Base-by-base conservation (phyloP, 768 basidiomycete genomes). In the Mycena haematopus region DNA sequence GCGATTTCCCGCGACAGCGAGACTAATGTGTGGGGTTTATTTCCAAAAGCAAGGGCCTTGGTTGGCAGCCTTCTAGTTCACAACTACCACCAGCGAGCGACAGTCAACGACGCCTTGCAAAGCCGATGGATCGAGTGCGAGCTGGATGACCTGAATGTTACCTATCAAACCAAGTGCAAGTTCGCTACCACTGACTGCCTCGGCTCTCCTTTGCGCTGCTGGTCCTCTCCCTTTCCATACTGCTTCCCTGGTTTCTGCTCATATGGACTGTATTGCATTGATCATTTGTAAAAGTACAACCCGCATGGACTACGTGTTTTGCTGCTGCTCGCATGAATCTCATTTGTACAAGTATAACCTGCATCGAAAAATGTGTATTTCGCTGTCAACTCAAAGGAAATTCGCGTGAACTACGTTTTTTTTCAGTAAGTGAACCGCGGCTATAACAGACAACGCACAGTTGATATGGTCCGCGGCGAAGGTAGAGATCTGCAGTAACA, bases 381-480 rank as follows among this genome's bases (percentile, higher is more conserved):
- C 55, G 56, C 57, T 54, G 88, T 89, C 71, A 93, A 44, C 8
- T 56, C 27, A 55, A 66, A 98, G 80, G 76, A 90, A 90, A 71
- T 91, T 89, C 25, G 94, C 93, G 66, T 98, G 96, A 80, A 90
- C 96, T 88, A 69, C 63, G 46, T 36, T 10, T n/a, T 63, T 36
- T 67, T 27, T 68, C 11, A 63, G 46, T 24, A 58, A 38, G 29
- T 55, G 21, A 11, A 33, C 66, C 9, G 54, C 65, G 25, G 63
- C 19, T 52, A 14, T 42, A 56, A 35, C 56, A 13, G 53, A 44
- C 15, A 58, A 78, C 91, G 75, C 65, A 93, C 93, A 98, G 55
- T 89, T 89, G 66, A 99, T 82, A 70, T 99, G 96, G 68, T 95
- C 95, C 13, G 89, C 80, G 19, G 87, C 90, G 71, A 96, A 96